phyloP scores from a whole-genome alignment of 192 early-diverging fungal genomes.

The Funneliformis geosporum region DNA sequence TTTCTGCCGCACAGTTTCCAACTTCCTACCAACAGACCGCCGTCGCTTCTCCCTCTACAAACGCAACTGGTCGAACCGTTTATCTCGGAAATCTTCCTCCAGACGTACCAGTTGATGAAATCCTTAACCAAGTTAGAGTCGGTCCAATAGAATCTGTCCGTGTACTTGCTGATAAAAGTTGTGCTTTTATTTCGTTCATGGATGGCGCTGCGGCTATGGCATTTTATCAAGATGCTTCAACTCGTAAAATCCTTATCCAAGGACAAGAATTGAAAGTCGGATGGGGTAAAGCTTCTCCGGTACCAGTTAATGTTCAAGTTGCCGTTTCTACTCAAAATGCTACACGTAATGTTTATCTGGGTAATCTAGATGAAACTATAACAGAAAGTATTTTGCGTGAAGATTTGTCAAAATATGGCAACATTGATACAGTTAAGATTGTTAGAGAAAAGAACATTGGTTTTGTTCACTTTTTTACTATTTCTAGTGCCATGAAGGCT shows the following conservation, averaged over 20 bases:
- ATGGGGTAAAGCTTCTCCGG: constrained; percentile 69
- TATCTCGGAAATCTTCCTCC: constrained; percentile 80
- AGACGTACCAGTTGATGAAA: constrained; percentile 56
- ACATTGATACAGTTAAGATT: constrained; percentile 72
- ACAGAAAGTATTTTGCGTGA: constrained; percentile 55
- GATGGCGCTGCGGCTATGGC: constrained; percentile 61
- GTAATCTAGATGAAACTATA: constrained; percentile 65
- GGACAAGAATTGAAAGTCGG: constrained; percentile 70
- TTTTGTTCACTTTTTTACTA: constrained; percentile 80
- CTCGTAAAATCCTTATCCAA: constrained; percentile 52
- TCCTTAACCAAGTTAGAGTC: constrained; percentile 70
- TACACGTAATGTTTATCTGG: constrained; percentile 82
- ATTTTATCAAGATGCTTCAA: constrained; percentile 59
- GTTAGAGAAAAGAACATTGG: constrained; percentile 75
- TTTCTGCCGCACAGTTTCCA: constrained; percentile 24
- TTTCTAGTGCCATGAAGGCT: constrained; percentile 71
- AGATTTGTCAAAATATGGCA: constrained; percentile 70
- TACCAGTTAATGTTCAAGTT: constrained; percentile 53
- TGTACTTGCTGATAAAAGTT: constrained; percentile 74
- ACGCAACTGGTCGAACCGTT: constrained; percentile 68
- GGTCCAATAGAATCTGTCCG: constrained; percentile 72
- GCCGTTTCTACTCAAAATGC: constrained; percentile 62
- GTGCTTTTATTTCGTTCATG: constrained; percentile 81
- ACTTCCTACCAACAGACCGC: constrained; percentile 40
- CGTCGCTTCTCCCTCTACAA: constrained; percentile 31